Evolutionary conservation across 371 early-diverging fungal genomes (phyloP).

Genomic region (Choanephora cucurbitarum): DNA sequence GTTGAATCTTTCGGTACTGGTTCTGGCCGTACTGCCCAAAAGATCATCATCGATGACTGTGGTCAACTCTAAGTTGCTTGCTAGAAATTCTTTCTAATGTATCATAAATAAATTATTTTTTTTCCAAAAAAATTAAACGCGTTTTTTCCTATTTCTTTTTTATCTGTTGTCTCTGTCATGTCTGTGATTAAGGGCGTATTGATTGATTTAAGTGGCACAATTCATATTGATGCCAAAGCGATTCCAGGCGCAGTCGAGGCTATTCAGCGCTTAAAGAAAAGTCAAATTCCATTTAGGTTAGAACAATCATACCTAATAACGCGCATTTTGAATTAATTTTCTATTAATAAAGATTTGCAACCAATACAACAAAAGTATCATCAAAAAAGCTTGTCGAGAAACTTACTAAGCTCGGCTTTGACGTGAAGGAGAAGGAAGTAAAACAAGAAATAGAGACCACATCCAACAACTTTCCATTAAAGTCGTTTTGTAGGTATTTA

Average conservation of each 20-base stretch:
- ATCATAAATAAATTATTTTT: not conserved
- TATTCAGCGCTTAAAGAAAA: slow-evolving; percentile 58
- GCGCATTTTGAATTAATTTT: no score
- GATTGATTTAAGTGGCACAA: slow-evolving; percentile 80
- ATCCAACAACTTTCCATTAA: no score
- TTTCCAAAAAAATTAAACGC: not conserved
- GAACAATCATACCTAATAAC: no score
- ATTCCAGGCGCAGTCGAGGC: slow-evolving; percentile 75
- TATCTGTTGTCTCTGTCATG: slow-evolving; percentile 18
- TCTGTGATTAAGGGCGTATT: slow-evolving; percentile 57
- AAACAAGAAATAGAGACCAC: not conserved
- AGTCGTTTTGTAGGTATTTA: slow-evolving; percentile 67
- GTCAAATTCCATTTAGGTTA: slow-evolving; percentile 59
- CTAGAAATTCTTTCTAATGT: no score
- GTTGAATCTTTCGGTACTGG: slow-evolving; percentile 70
- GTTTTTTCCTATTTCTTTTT: slow-evolving; percentile 2
- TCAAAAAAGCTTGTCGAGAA: slow-evolving; percentile 53
- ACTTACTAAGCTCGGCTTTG: slow-evolving; percentile 66
- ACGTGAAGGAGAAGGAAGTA: slow-evolving; percentile 65
- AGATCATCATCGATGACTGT: slow-evolving; percentile 65
- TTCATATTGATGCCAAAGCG: slow-evolving; percentile 73
- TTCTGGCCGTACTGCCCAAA: slow-evolving; percentile 57
- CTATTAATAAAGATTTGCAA: slow-evolving; percentile 65
- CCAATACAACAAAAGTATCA: slow-evolving; percentile 85
- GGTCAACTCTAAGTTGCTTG: slow-evolving; percentile 61